Base-by-base conservation (phyloP, 345 rosid genomes). In the Pelargonium nanum region DNA sequence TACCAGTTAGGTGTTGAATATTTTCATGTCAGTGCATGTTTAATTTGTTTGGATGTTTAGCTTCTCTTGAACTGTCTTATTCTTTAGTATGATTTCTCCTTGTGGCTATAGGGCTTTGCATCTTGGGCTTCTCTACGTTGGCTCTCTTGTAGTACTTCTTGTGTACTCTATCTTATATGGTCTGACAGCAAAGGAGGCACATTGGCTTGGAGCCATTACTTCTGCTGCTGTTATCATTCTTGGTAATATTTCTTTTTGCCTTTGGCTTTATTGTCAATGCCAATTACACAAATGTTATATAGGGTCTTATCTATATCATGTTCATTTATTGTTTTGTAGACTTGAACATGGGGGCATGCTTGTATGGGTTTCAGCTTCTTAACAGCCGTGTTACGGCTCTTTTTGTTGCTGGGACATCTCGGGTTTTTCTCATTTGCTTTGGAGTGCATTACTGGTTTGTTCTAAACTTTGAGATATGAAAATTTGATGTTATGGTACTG, bases 401-500 rank as follows among this genome's bases (percentile, higher is more conserved):
- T 73, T 83, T 88, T 68, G 95, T 94, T 53, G 97, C 91, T 22
- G 99, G 99, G 65, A 65, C 78, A 65, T 83, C 96, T 58, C 89
- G 99, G 28, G 77, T 94, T 72, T 94, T 88, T 70, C 93, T 94
- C 65, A 90, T 94, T 73, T 90, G 95, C 81, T 94, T 94, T 76
- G 99, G 99, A 76, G 89, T 90, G 74, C 96, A 94, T 73, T 94
- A 85, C 78, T 94, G 99, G 97, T 94, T 73, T 77, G 97, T 83
- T 68, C 62, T 64, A 30, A 53, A 54, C 76, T 68, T 63, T 28
- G 23, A 57, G 40, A 34, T 55, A 24, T 16, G 23, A 52, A 56
- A 53, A 24, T 57, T 64, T 25, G 13, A 45, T 24, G 55, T 17
- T 23, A 23, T 44, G 26, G 66, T 67, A 4, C 22, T 30, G n/a